Evolutionary conservation across 768 basidiomycete genomes (phyloP), one percentile per base, ranked within the genome.

Genomic region (Leucocoprinus sp.): DNA sequence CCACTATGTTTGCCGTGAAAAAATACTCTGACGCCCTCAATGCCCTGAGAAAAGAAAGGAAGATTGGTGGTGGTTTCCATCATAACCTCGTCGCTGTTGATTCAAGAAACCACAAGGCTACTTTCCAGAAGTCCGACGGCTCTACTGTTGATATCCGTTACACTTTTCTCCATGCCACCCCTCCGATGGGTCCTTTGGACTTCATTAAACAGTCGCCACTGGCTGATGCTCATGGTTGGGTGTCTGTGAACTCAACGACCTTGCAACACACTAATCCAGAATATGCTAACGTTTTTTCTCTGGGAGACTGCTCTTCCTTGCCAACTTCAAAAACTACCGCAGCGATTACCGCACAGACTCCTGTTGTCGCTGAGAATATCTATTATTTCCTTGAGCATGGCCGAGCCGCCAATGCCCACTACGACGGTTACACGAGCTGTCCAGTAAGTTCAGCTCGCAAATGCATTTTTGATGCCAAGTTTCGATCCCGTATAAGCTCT

Each of bases 261-360:
- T 74, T 93, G 24, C 84, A 84, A 55, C 92, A 93, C 57, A 76
- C 72, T 45, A 93, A 93, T 49, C 85, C 81, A 17, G 75, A 80
- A 55, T 86, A 70, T 57, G 65, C 69, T 31, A 97, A 96, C 61
- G 75, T 97, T 23, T 97, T 93, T 62, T 74, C 89, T 6, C 58
- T 97, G 8, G 95, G 95, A n/a, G 95, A 99, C 59, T 87, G 86
- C 56, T 86, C 89, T 18, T 87, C 82, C 27, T 64, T 96, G 22
- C 95, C 95, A 6, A 98, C 92, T 21, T 91, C 88, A 62, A 99
- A 95, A 73, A 99, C 95, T 0, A 90, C 87, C 0, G 93, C 95
- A 11, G 95, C 93, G 4, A 85, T 97, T 56, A 91, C 88, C 2
- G 80, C 79, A 0, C 91, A 99, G 62, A 82, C 87, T 1, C 95